Evolutionary conservation across 495 filamentous ascomycete genomes (phyloP).

Genomic region (Podospora comata): DNA sequence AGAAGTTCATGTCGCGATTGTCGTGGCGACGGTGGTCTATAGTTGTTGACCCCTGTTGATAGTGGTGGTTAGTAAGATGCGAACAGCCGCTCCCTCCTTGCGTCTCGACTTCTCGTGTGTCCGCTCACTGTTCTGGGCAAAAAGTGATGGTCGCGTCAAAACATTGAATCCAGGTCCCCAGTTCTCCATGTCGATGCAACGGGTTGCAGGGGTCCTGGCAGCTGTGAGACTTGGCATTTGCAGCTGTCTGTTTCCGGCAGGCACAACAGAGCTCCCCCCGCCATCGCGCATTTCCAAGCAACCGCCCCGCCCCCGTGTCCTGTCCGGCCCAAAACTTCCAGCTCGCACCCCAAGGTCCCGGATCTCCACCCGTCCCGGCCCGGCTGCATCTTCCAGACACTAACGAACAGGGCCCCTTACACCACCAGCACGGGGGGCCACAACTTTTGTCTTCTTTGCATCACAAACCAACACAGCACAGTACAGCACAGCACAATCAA

Average conservation of each 20-base stretch:
- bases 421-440: neutral
- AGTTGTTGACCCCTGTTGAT: neutral
- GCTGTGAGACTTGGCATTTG: neutral
- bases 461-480: neutral
- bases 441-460: neutral
- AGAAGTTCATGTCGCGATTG: neutral
- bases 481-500: neutral
- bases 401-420: neutral
- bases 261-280: neutral
- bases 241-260: neutral
- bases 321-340: neutral
- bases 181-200: conserved; percentile 3
- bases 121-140: neutral
- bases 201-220: conserved; percentile 8
- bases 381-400: neutral
- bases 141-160: conserved; percentile 12
- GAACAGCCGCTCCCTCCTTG: conserved; percentile 20
- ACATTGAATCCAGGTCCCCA: conserved; percentile 17
- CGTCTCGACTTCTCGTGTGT: conserved; percentile 8
- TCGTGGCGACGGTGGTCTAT: neutral
- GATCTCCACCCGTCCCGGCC: conserved; percentile 5
- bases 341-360: neutral
- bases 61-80: conserved; percentile 26
- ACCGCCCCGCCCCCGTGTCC: neutral
- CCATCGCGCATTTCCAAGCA: too few relatives aligned